Percentiles rank a stretch among this genome's conserved stretches.
These are phyloP conservation scores for Zygotorulaspora sp. DNA, from an alignment of 805 yeast genomes.

Conservation along the genomic window DNA sequence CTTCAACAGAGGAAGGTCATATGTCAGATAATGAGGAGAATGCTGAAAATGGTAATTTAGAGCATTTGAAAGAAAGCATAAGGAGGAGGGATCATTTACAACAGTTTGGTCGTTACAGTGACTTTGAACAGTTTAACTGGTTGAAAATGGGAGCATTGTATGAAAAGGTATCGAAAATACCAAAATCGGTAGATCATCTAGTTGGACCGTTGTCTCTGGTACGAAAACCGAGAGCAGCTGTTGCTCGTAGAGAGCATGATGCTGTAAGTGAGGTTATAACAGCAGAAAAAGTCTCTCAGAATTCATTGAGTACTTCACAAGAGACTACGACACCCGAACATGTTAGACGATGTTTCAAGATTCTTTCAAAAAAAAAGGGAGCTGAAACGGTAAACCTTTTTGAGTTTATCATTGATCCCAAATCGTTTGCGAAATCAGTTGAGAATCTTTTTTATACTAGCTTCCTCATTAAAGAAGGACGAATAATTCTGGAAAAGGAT, in stretches of 20 bases:
- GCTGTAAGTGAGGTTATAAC: slow-evolving; percentile 39
- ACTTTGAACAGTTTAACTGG: slow-evolving; percentile 55
- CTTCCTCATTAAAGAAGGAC: slow-evolving; percentile 72
- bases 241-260: slow-evolving; percentile 40
- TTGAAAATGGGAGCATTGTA: slow-evolving; percentile 51
- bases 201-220: slow-evolving; percentile 68
- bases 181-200: slow-evolving; percentile 53
- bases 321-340: slow-evolving; percentile 62
- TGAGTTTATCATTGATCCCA: slow-evolving; percentile 67
- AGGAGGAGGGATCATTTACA: slow-evolving; percentile 20
- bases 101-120: slow-evolving; percentile 27
- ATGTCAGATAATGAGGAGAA: slow-evolving; percentile 20
- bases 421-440: slow-evolving; percentile 69
- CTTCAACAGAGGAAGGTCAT: slow-evolving; percentile 5
- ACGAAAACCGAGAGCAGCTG: slow-evolving; percentile 38
- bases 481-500: slow-evolving; percentile 50
- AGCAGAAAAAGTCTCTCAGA: slow-evolving; percentile 51
- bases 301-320: slow-evolving; percentile 46
- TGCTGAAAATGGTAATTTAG: slow-evolving; percentile 10
- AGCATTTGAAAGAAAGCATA: slow-evolving; percentile 13
- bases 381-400: slow-evolving; percentile 51
- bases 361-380: slow-evolving; percentile 35
- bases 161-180: slow-evolving; percentile 40
- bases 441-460: slow-evolving; percentile 83
- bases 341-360: slow-evolving; percentile 50